Evolutionary conservation across 495 filamentous ascomycete species (phyloP), one percentile per base, ranked within the genome.

Genomic region (Daldinia vernicosa): DNA sequence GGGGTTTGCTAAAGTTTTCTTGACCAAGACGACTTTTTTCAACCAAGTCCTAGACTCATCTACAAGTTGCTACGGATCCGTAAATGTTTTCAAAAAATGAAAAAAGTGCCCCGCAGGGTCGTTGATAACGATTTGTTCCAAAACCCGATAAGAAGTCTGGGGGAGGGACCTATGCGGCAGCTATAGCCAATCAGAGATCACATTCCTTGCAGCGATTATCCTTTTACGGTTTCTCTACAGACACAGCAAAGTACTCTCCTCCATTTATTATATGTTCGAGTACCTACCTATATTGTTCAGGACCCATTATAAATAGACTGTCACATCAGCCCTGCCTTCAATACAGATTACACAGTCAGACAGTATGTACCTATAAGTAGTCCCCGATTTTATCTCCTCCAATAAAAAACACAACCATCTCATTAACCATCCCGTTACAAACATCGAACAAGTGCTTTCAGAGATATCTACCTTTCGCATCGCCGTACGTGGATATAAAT

Each of bases 301-400:
- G n/a, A 22, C 55, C 53, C 60, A 30, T 59, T 69, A 69, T 57
- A 63, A 61, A 67, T 67, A 71, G 26, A 57, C 30, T 22, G 57
- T 65, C 47, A 45, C 65, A 72, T 66, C 60, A 69, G 66, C 66
- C 70, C 60, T 60, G 70, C 24, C 53, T 40, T 53, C 45, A 12
- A 26, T 14, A 55, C 55, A n/a, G n/a, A n/a, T n/a, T n/a, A n/a
- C n/a, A n/a, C n/a, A n/a, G n/a, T n/a, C n/a, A n/a, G n/a, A 56
- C 2, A 30, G 33, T 35, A 12, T 33, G 32, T 53, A 54, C 5
- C n/a, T 40, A 40, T 33, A 28, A 5, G 40, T 45, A 47, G 43
- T 11, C 30, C 30, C 53, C 53, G 32, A 32, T 60, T 65, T 7
- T 22, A 62, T 58, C 39, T 67, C 45, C 40, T 55, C 40, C 59